Conservation (phyloP, 306 rosid species). For the Vigna reflexopilosa region DNA sequence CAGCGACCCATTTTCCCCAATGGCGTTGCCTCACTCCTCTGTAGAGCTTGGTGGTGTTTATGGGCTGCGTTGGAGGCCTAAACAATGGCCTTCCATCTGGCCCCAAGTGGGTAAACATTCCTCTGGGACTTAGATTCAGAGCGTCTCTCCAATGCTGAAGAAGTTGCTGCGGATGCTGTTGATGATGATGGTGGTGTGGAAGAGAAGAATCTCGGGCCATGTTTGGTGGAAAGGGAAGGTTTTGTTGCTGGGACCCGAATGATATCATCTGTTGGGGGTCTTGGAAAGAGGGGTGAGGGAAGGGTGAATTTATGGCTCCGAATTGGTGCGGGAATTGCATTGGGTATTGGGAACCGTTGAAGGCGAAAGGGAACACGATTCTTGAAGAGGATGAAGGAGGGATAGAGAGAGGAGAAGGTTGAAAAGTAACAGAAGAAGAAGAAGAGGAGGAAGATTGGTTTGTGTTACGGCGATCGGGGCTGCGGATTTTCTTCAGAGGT, state of each 20-base stretch:
- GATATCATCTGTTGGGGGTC: conserved; percentile 61
- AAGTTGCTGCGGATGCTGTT: conserved; percentile 63
- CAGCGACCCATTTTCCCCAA: conserved; percentile 99
- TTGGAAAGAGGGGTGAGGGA: conserved; percentile 46
- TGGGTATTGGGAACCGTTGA: conserved; percentile 56
- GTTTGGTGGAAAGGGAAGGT: conserved; percentile 50
- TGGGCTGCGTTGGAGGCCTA: conserved; percentile 63
- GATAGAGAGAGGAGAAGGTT: not conserved
- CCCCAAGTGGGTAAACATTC: conserved; percentile 50
- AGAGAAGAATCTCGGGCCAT: conserved; percentile 41
- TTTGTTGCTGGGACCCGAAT: conserved; percentile 53
- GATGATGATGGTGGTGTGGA: conserved; percentile 31
- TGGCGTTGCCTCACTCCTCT: conserved; percentile 98
- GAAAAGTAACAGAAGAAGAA: conserved; percentile 15
- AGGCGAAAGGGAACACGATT: conserved; percentile 75
- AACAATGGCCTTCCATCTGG: conserved; percentile 57
- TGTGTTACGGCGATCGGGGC: conserved; percentile 60
- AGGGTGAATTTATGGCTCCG: conserved; percentile 43
- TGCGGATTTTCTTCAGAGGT: conserved; percentile 80
- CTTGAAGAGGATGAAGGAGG: conserved; percentile 55
- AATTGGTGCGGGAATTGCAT: conserved; percentile 56
- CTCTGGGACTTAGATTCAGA: conserved; percentile 74
- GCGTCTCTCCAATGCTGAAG: conserved; percentile 83
- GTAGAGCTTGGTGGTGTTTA: conserved; percentile 79
- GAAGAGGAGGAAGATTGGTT: conserved; percentile 41